These are phyloP conservation scores for Podila clonocystis DNA, from an alignment of 192 early-diverging fungal species.

Conservation along the genomic window DNA sequence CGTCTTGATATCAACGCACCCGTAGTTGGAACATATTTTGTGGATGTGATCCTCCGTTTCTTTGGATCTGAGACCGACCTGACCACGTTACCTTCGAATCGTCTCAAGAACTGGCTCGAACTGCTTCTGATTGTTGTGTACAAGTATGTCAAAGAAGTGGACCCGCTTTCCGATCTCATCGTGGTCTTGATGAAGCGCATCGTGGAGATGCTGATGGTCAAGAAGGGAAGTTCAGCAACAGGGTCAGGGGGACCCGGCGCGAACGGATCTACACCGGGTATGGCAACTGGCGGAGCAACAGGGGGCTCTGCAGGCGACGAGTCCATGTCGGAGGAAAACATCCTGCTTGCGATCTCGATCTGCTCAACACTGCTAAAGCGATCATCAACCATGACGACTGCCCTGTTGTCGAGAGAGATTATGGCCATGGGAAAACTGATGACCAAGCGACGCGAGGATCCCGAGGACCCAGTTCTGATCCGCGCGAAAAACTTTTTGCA, in stretches of 20 bases:
- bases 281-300: not conserved
- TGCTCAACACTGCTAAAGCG: slow-evolving; percentile 58
- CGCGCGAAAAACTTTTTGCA: slow-evolving; percentile 64
- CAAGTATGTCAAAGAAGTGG: slow-evolving; percentile 53
- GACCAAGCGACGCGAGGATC: slow-evolving; percentile 56
- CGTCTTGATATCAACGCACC: slow-evolving; percentile 28
- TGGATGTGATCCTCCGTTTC: slow-evolving; percentile 64
- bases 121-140: slow-evolving; percentile 65
- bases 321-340: slow-evolving; percentile 62
- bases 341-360: slow-evolving; percentile 61
- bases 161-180: slow-evolving; percentile 37
- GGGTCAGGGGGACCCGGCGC: not conserved
- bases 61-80: slow-evolving; percentile 61
- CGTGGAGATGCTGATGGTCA: slow-evolving; percentile 44
- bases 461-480: slow-evolving; percentile 55
- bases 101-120: slow-evolving; percentile 65
- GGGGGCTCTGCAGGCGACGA: slow-evolving; percentile 15
- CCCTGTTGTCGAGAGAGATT: slow-evolving; percentile 65
- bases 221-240: slow-evolving; percentile 2
- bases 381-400: slow-evolving; percentile 64
- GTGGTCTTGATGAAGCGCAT: slow-evolving; percentile 49
- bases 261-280: not conserved
- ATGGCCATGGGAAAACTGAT: slow-evolving; percentile 64
- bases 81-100: slow-evolving; percentile 52
- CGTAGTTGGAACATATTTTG: slow-evolving; percentile 57